A percentile compares a stretch with the other conserved stretches of the same genome.
phyloP scores from a whole-genome alignment of 495 filamentous ascomycete species.

The Annulohypoxylon maeteangense region DNA sequence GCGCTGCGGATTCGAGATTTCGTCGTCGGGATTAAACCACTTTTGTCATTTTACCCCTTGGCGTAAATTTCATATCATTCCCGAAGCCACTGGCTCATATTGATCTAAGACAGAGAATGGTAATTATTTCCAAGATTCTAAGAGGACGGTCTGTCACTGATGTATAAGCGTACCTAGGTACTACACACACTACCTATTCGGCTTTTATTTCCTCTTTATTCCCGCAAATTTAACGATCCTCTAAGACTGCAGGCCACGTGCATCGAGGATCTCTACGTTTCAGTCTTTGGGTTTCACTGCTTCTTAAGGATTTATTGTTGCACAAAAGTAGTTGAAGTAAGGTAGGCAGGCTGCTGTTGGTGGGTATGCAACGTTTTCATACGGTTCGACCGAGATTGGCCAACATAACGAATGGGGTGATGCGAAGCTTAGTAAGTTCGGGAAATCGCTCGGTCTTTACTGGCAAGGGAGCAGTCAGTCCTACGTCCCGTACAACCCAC shows the following conservation, averaged over 20 bases:
- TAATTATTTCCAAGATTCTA: background rate
- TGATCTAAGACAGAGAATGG: background rate
- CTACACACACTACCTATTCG: background rate
- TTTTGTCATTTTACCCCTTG: background rate
- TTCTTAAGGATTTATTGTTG: background rate
- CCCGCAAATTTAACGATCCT: background rate
- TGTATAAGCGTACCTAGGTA: background rate
- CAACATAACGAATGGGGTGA: background rate
- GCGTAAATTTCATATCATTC: background rate
- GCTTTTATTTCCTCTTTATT: slow-evolving; percentile 8
- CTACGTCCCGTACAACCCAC: background rate
- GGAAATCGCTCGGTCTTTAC: slow-evolving; percentile 2
- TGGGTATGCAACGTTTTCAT: background rate
- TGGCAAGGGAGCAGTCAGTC: background rate
- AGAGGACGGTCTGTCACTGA: background rate
- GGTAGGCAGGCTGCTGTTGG: too few relatives aligned
- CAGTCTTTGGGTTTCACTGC: slow-evolving; percentile 1
- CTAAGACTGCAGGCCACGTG: background rate
- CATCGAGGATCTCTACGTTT: background rate
- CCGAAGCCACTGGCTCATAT: background rate
- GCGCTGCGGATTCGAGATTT: background rate
- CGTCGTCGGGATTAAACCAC: background rate
- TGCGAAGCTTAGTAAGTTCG: slow-evolving; percentile 3
- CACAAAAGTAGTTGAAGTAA: background rate
- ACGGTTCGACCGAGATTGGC: background rate